Evolutionary conservation across 345 rosid species (phyloP).

Genomic region (Populus nigra): DNA sequence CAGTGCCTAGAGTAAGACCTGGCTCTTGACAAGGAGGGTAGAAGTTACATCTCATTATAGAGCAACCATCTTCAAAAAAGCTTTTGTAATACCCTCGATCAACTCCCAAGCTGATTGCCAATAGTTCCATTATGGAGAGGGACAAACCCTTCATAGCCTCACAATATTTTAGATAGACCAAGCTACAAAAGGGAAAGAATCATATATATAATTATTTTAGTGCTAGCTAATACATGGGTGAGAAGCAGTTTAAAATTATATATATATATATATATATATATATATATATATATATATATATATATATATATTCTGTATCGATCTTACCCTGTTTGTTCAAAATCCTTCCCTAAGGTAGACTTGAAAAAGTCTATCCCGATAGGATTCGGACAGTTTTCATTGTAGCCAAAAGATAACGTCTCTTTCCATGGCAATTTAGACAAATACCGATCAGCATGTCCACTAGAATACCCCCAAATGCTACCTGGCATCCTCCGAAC

Average conservation of each 20-base stretch:
- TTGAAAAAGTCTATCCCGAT: slow-evolving; percentile 35
- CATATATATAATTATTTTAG: neutral
- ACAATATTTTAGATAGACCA: slow-evolving; percentile 34
- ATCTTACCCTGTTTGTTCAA: slow-evolving; percentile 41
- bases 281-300: no score
- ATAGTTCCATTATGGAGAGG: slow-evolving; percentile 28
- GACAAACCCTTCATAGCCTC: slow-evolving; percentile 32
- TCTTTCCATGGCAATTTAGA: slow-evolving; percentile 72
- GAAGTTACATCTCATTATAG: slow-evolving; percentile 47
- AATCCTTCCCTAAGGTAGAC: slow-evolving; percentile 34
- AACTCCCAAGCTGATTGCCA: slow-evolving; percentile 42
- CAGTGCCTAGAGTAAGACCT: slow-evolving; percentile 46
- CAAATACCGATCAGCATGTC: slow-evolving; percentile 45
- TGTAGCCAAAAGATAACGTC: slow-evolving; percentile 42
- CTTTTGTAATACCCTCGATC: slow-evolving; percentile 29
- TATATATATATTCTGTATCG: neutral
- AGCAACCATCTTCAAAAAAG: slow-evolving; percentile 37
- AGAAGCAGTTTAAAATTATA: no score
- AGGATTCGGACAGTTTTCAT: slow-evolving; percentile 3
- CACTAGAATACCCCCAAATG: slow-evolving; percentile 43
- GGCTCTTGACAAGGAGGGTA: slow-evolving; percentile 52
- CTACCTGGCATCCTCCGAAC: slow-evolving; percentile 27
- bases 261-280: no score
- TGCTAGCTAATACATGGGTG: neutral
- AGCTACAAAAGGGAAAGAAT: slow-evolving; percentile 10